Percentiles rank a stretch among this genome's conserved stretches.
phyloP scores from a whole-genome alignment of 805 yeast genomes.

The Zygosaccharomyces lentus region DNA sequence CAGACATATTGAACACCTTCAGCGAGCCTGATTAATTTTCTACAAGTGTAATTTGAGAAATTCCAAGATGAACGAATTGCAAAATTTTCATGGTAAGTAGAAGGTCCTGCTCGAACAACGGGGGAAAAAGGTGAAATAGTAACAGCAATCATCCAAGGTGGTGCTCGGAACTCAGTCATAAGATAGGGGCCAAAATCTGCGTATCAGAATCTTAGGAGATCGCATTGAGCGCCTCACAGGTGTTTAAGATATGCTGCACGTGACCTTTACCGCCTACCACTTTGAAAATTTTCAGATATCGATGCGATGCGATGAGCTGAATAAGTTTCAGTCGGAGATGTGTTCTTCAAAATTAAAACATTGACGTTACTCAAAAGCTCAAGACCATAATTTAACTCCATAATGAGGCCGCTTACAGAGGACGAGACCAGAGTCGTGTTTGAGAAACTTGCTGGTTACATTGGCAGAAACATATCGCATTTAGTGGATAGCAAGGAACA shows the following conservation, averaged over 20 bases:
- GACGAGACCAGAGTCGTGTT: slow-evolving; percentile 95
- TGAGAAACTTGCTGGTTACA: slow-evolving; percentile 92
- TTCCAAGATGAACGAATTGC: neutral
- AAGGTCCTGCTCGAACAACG: neutral
- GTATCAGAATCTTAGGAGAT: too few relatives aligned
- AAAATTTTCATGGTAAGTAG: slow-evolving; percentile 7
- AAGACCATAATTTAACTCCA: slow-evolving; percentile 2
- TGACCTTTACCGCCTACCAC: slow-evolving; percentile 9
- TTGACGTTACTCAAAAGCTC: neutral
- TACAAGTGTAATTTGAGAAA: neutral
- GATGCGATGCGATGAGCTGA: slow-evolving; percentile 22
- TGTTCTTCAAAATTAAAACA: neutral
- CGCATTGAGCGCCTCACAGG: neutral
- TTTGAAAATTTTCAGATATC: slow-evolving; percentile 16
- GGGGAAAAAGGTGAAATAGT: neutral
- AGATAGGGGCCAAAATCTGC: neutral
- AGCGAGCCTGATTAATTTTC: slow-evolving; percentile 1
- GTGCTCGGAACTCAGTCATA: neutral
- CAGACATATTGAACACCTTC: slow-evolving; percentile 15
- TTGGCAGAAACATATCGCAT: slow-evolving; percentile 90
- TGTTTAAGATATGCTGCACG: neutral
- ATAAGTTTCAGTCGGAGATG: neutral
- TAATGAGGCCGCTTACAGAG: slow-evolving; percentile 92
- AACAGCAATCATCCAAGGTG: neutral
- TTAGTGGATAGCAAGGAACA: slow-evolving; percentile 74